Evolutionary conservation across 2,329 filamentous ascomycete genomes (phyloP), one percentile per base, ranked within the genome.

Genomic region (Rhynchosporium secalis): DNA sequence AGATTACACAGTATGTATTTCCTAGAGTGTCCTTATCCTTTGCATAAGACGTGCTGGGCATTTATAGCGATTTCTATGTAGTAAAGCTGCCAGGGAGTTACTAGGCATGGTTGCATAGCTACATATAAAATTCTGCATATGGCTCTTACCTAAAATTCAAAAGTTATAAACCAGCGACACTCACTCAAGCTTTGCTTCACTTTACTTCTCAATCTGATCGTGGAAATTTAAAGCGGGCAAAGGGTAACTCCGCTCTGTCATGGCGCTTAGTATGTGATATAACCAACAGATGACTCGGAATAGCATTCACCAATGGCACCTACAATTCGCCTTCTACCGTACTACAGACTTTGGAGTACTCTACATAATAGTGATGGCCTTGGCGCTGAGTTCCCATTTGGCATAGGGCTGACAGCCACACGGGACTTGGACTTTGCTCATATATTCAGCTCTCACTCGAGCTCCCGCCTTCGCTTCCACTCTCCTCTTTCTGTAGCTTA

Each of bases 81-180:
- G 57, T 60, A 60, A 46, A 54, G 47, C 46, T 38, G 1, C 20
- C 20, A 1, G 20, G 20, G 20, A 20, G 20, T 20, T 20, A 20
- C 20, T 20, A 41, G 57, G 57, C 56, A 48, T 26, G 52, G 33
- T 56, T 60, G 47, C 47, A 59, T 15, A 59, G 56, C 56, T 33
- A 59, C 20, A 20, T 20, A 20, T 43, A 59, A 41, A 43, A 52
- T 8, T 49, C 46, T 40, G 41, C 40, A 58, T 40, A 36, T 58
- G 41, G 56, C 47, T 29, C 56, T 41, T 43, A 40, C 56, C 48
- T 15, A 51, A 59, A 59, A 20, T 40, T 46, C 38, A 51, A 51
- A 59, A 49, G 28, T 49, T 46, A 29, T 28, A 59, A 51, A 59
- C 15, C 20, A 43, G 52, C 40, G 58, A 54, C 41, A 38, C 20